A percentile compares a stretch with the other conserved stretches of the same genome.
Conservation (phyloP, 1,284 basidiomycete genomes). For the Ceratobasidium papillatum region DNA sequence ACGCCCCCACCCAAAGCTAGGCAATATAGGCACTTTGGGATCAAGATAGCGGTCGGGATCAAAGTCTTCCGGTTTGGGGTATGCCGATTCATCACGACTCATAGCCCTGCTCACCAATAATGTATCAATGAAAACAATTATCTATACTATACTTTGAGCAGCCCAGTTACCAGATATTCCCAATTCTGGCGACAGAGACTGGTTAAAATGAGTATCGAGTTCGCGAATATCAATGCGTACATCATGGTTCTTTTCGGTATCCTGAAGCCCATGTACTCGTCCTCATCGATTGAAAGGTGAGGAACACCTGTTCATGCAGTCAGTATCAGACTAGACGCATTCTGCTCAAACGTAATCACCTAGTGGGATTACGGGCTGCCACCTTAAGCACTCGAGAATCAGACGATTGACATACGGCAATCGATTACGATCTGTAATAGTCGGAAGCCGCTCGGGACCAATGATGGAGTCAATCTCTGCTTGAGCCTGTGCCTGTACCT, state of each 20-base stretch:
- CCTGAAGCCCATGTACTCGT: constrained; percentile 12
- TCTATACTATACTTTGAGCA: neutral
- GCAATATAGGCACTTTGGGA: constrained; percentile 1
- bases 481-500: constrained; percentile 47
- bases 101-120: constrained; percentile 27
- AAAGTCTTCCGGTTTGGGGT: constrained; percentile 3
- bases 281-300: constrained; percentile 1
- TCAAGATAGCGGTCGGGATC: constrained; percentile 29
- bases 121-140: no score
- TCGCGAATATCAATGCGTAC: neutral
- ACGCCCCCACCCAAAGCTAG: constrained; percentile 20
- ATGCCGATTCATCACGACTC: constrained; percentile 3
- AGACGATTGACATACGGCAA: constrained; percentile 47
- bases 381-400: constrained; percentile 47
- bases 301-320: neutral
- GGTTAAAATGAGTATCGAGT: neutral
- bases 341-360: neutral
- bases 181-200: neutral
- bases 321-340: neutral
- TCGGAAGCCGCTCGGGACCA: constrained; percentile 46
- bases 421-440: constrained; percentile 40
- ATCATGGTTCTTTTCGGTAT: constrained; percentile 14
- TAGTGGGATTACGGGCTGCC: constrained; percentile 44
- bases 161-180: constrained; percentile 5
- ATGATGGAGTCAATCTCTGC: constrained; percentile 47